These are phyloP conservation scores for Emericellopsis terricola DNA, from an alignment of 495 filamentous ascomycete species.

Conservation along the genomic window DNA sequence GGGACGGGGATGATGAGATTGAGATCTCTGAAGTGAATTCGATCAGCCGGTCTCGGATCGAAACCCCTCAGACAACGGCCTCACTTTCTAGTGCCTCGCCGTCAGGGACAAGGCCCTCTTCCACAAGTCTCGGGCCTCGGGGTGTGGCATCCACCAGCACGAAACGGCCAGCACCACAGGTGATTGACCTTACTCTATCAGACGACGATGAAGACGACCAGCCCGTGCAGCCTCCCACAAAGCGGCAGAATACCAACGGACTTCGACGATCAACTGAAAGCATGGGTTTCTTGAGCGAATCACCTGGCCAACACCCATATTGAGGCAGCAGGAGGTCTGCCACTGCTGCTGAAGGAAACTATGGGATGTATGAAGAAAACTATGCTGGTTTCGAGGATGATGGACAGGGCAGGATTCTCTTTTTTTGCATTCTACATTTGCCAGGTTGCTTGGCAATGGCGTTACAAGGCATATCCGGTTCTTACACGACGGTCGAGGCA, in stretches of 20 bases:
- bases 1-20: conserved; percentile 44
- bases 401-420: no score
- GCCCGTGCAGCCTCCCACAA: conserved; percentile 32
- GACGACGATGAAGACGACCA: conserved; percentile 55
- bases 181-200: conserved; percentile 68
- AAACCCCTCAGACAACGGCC: conserved; percentile 3
- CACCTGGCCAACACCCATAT: not conserved
- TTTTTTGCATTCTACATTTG: no score
- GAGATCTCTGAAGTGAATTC: conserved; percentile 38
- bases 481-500: no score
- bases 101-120: not conserved
- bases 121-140: conserved; percentile 6
- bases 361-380: no score
- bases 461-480: no score
- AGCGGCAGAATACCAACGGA: conserved; percentile 24
- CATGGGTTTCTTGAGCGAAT: not conserved
- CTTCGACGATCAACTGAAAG: not conserved
- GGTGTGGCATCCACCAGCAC: conserved; percentile 17
- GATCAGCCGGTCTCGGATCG: conserved; percentile 5
- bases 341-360: no score
- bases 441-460: no score
- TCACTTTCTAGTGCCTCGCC: not conserved
- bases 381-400: no score
- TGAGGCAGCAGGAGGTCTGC: not conserved
- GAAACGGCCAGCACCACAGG: conserved; percentile 43